Evolutionary conservation across 768 basidiomycete genomes (phyloP), one percentile per base, ranked within the genome.

Genomic region (Suillus hirtellus): DNA sequence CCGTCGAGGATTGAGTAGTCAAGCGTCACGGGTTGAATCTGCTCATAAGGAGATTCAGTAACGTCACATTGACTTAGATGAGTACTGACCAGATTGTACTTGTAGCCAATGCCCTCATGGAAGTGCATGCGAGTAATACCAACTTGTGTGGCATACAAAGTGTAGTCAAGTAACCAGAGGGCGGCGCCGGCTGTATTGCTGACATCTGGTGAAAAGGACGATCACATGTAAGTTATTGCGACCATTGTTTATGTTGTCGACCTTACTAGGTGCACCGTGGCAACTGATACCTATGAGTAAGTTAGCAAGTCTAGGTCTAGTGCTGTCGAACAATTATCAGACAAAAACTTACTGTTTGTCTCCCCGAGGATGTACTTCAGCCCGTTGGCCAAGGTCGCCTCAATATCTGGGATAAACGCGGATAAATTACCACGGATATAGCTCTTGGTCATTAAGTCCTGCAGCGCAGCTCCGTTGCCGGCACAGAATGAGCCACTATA

Each of bases 171-270:
- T 12, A 81, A 78, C 89, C 89, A 90, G 21, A 90, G 72, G 19
- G 86, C 85, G 0, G 88, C 87, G 15, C 88, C 89, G n/a, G 84
- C 88, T 1, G 84, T 84, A 69, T 90, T 87, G 70, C 86, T 87
- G 11, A 88, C 87, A 3, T 84, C 84, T 52, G 82, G 6, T 24
- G 24, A 71, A 52, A 40, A 61, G 42, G 60, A 67, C 49, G 31
- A 59, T 59, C 21, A 35, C 63, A 3, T 31, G 14, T 54, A 15
- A 56, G 21, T 15, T 3, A 56, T 15, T 21, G 12, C 7, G 19
- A 24, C 54, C 21, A 24, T 15, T 56, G 27, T 60, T 21, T 31
- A 49, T 53, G 42, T 11, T 5, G 37, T 21, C 34, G 21, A 55
- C 12, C 60, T 19, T 47, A 71, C 71, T 63, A 35, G 71, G 79